phyloP scores from a whole-genome alignment of 768 basidiomycete genomes.

The Suillus tomentosus region DNA sequence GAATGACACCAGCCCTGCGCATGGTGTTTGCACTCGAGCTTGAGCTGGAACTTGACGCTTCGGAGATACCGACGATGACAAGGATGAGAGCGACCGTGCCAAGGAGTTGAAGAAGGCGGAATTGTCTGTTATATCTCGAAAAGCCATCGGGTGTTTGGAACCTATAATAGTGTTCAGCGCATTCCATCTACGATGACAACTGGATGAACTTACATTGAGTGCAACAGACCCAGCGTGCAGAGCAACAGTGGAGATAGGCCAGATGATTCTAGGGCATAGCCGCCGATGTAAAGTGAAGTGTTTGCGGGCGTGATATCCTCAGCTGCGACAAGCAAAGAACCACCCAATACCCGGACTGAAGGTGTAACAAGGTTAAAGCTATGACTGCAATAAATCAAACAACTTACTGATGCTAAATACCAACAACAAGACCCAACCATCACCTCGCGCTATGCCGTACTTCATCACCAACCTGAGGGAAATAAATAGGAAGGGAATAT shows the following conservation, averaged over 20 bases:
- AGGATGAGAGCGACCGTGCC: slow-evolving; percentile 33
- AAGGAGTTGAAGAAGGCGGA: slow-evolving; percentile 34
- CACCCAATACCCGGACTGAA: slow-evolving; percentile 59
- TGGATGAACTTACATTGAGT: slow-evolving; percentile 34
- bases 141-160: slow-evolving; percentile 30
- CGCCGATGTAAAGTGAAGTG: slow-evolving; percentile 50
- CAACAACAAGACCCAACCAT: slow-evolving; percentile 69
- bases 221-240: slow-evolving; percentile 39
- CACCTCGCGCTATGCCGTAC: slow-evolving; percentile 59
- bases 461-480: slow-evolving; percentile 48
- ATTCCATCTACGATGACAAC: background rate
- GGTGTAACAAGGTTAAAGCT: slow-evolving; percentile 11
- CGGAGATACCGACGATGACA: slow-evolving; percentile 36
- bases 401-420: slow-evolving; percentile 59
- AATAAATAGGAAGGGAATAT: slow-evolving; percentile 54
- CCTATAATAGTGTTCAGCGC: slow-evolving; percentile 23
- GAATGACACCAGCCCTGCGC: slow-evolving; percentile 36
- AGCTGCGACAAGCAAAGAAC: slow-evolving; percentile 58
- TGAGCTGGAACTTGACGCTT: slow-evolving; percentile 18
- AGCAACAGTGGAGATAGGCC: slow-evolving; percentile 42
- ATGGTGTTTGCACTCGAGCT: slow-evolving; percentile 28
- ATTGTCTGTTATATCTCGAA: slow-evolving; percentile 11
- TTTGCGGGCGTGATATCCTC: slow-evolving; percentile 44
- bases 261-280: slow-evolving; percentile 44
- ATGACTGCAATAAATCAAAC: background rate